Base-by-base conservation (phyloP, 2,329 filamentous ascomycete genomes). In the Taxawa tesnikishii region DNA sequence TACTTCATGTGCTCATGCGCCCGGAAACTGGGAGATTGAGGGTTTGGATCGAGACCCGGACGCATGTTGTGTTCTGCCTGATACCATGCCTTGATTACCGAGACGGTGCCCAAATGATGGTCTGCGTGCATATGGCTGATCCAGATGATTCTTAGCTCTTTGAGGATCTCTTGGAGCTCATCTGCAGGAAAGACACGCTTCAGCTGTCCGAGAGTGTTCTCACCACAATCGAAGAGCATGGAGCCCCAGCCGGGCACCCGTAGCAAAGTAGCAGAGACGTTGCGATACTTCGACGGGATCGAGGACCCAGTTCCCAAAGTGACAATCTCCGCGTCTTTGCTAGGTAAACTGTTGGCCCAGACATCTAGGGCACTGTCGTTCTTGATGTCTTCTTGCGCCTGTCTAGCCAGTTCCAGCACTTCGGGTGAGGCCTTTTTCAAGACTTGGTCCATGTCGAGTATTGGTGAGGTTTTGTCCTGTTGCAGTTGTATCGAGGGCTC, bases 101-200 rank as follows among this genome's bases (percentile, higher is more conserved):
- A 72, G n/a, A 73, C 67, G 1, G 76, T 82, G 16, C 90, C 90
- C 13, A 98, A 70, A 50, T 96, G 90, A 57, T 98, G 90, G 58
- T 98, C 90, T 4, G 90, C 90, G 55, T 98, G 90, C 40, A 93
- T 65, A 59, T 98, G 90, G 54, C 83, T 93, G 57, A 98, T 90
- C 75, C 84, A 93, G 40, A 98, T 78, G 43, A 75, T 73, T 33
- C 77, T 79, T 26, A 98, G 65, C 40, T 92, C 76, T 37, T 65
- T 68, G n/a, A 98, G 62, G 9, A 94, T 67, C n/a, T 76, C 65
- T 16, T 63, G 63, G 3, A 88, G 62, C 41, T 83, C 70, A 4
- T 74, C 65, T 0, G 66, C 60, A 5, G 70, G 67, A 46, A 81
- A 88, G 0, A 82, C 65, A 31, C 90, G 79, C 36, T 73, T 74